phyloP scores from a whole-genome alignment of 441 rosid genomes.

The Adansonia grandidieri region DNA sequence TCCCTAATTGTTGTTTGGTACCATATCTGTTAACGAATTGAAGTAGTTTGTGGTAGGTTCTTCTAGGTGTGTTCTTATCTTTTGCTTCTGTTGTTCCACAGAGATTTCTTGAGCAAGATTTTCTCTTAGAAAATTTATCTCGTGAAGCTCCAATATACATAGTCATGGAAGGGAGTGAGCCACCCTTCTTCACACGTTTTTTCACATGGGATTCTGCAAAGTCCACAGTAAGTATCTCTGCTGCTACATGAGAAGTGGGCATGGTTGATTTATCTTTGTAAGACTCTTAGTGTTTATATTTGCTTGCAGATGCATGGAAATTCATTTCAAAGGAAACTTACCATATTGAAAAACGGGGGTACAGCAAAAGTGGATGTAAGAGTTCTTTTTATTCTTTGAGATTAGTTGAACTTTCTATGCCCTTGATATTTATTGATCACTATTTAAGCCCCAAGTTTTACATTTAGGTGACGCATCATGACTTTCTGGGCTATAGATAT shows the following conservation, averaged over 20 bases:
- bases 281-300: constrained; percentile 26
- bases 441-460: constrained; percentile 14
- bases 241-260: constrained; percentile 5
- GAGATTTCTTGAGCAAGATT: constrained; percentile 83
- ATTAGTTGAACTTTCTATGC: constrained; percentile 17
- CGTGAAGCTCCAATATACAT: constrained; percentile 72
- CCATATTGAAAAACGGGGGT: constrained; percentile 75
- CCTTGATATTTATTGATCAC: constrained; percentile 4
- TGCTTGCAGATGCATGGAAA: constrained; percentile 86
- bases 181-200: constrained; percentile 90
- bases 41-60: background rate
- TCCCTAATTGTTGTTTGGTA: background rate
- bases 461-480: background rate
- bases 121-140: constrained; percentile 74
- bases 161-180: constrained; percentile 88
- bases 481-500: background rate
- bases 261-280: constrained; percentile 19
- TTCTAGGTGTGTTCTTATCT: constrained; percentile 18
- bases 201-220: constrained; percentile 92
- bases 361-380: constrained; percentile 73
- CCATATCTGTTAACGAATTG: background rate
- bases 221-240: constrained; percentile 51
- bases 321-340: constrained; percentile 89
- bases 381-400: constrained; percentile 20
- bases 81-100: constrained; percentile 37